Evolutionary conservation across 305 asterid species (phyloP).

Genomic region (Plantago coronopus): DNA sequence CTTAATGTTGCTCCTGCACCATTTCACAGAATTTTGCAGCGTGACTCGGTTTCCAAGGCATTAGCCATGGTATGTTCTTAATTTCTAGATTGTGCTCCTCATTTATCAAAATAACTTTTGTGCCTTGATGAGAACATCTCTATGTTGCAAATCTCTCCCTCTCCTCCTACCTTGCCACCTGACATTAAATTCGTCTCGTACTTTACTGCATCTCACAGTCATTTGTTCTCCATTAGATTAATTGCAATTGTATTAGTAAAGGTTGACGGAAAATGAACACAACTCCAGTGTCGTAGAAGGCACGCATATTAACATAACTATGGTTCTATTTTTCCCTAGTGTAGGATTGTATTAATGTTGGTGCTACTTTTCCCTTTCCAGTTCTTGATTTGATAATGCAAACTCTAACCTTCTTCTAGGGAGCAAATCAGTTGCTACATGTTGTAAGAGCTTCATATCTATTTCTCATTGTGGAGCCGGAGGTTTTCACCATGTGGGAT

Average conservation of each 20-base stretch:
- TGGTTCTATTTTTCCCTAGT: background rate
- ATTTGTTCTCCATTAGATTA: background rate
- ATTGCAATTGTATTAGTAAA: background rate
- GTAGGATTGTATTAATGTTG: background rate
- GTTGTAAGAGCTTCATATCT: conserved; percentile 65
- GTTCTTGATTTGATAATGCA: conserved; percentile 13
- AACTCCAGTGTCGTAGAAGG: background rate
- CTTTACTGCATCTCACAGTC: background rate
- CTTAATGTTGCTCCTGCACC: conserved; percentile 84
- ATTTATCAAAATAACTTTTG: background rate
- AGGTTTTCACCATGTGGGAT: conserved; percentile 70
- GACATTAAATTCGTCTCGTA: background rate
- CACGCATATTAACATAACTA: background rate
- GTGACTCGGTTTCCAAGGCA: conserved; percentile 33
- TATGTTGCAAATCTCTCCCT: background rate
- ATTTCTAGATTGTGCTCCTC: conserved; percentile 5
- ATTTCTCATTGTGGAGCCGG: conserved; percentile 61
- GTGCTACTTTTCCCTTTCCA: background rate
- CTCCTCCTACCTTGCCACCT: background rate
- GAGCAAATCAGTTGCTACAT: conserved; percentile 44
- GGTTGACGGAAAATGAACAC: background rate
- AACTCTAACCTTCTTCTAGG: conserved; percentile 36
- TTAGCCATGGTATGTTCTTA: conserved; percentile 41
- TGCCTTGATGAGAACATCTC: background rate
- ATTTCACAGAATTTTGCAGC: conserved; percentile 56